Conservation (phyloP, 2,329 filamentous ascomycete species). For the Aspergillus piperis region DNA sequence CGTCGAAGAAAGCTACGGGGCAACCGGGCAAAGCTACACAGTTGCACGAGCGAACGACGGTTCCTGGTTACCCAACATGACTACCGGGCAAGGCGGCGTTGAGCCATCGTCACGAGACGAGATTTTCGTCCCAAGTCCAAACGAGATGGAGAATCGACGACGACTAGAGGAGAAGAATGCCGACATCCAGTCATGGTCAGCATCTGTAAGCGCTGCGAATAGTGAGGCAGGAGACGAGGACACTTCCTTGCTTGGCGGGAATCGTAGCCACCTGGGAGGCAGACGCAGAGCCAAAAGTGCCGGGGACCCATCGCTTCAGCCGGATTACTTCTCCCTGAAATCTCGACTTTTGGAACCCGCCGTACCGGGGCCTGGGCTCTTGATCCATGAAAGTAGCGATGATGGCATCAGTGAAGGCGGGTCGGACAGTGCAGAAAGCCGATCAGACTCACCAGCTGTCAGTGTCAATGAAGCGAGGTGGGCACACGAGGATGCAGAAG, state of each 20-base stretch:
- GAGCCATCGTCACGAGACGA: conserved; percentile 50
- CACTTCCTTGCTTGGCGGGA: conserved; percentile 22
- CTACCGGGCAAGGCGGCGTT: conserved; percentile 48
- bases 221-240: conserved; percentile 42
- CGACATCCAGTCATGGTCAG: conserved; percentile 57
- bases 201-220: conserved; percentile 50
- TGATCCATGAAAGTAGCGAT: conserved; percentile 48
- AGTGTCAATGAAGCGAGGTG: conserved; percentile 28
- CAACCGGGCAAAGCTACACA: conserved; percentile 21
- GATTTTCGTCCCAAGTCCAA: conserved; percentile 50
- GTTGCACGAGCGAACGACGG: conserved; percentile 47
- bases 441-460: conserved; percentile 31
- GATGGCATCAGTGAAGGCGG: conserved; percentile 33
- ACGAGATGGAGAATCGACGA: conserved; percentile 52
- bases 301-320: conserved; percentile 35
- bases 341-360: conserved; percentile 33
- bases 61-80: conserved; percentile 45
- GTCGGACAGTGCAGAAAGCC: conserved; percentile 26
- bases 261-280: conserved; percentile 22
- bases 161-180: conserved; percentile 53
- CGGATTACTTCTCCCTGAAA: conserved; percentile 38
- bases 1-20: conserved; percentile 21
- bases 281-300: conserved; percentile 52
- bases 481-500: conserved; percentile 25
- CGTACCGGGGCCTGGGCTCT: conserved; percentile 55